These are phyloP conservation scores for Cladosporium oxysporum DNA, from an alignment of 2,329 filamentous ascomycete genomes.

Conservation along the genomic window DNA sequence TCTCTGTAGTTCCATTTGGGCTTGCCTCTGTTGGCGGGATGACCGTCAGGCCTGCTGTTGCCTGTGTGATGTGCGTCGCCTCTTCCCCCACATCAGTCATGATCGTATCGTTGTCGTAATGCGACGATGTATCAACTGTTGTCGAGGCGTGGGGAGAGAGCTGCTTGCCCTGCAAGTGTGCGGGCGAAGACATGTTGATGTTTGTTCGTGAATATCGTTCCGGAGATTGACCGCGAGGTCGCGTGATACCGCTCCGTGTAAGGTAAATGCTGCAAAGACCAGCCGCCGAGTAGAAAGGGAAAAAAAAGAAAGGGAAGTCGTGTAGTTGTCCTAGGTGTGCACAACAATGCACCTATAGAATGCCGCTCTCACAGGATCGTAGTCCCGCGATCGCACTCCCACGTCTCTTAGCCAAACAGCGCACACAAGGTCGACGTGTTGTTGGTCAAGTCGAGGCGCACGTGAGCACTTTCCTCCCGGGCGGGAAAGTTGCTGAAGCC, in stretches of 20 bases:
- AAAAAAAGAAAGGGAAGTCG: background rate
- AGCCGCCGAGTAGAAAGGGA: conserved; percentile 1
- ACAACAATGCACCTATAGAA: conserved; percentile 2
- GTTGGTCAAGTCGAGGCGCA: conserved; percentile 8
- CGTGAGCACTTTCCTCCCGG: conserved; percentile 17
- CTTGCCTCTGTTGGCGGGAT: background rate
- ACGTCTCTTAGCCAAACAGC: background rate
- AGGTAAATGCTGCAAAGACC: conserved; percentile 7
- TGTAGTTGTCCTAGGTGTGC: background rate
- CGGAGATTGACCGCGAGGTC: conserved; percentile 1
- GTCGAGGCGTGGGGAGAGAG: background rate
- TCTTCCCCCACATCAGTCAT: conserved; percentile 9
- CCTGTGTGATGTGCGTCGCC: background rate
- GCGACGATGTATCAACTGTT: background rate
- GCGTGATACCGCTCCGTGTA: conserved; percentile 4
- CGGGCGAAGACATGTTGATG: conserved; percentile 6
- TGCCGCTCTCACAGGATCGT: background rate
- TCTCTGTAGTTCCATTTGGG: background rate
- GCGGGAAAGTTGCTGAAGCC: conserved; percentile 10
- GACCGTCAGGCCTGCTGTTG: background rate
- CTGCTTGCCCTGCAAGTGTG: background rate
- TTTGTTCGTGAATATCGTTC: background rate
- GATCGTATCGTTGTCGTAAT: background rate
- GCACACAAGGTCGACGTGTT: background rate
- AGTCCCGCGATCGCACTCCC: background rate